Base-by-base conservation (phyloP, 1,139 yeast genomes). In the Blastobotrys indianensis region DNA sequence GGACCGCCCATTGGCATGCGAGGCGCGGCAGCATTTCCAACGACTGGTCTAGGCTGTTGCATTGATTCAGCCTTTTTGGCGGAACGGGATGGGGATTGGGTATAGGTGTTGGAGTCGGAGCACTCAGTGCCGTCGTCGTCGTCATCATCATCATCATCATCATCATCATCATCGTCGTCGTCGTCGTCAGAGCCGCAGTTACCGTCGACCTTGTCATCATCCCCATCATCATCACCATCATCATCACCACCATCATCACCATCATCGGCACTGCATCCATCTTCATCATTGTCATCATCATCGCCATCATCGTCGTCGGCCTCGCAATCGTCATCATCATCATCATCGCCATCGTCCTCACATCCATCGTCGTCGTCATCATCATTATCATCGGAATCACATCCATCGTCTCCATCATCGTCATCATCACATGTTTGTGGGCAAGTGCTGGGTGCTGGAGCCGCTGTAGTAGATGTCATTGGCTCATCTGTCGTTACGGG, bases 221-320 rank as follows among this genome's bases (percentile, higher is more conserved):
- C 41, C 2, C 11, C 34, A 6, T 38, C 41, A 13, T 15, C 41
- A 8, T 31, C 41, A 38, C n/a, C 25, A 15, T 38, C 41, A 13
- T 11, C 34, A 29, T 38, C 34, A 11, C 23, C 23, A 4, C 16
- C 15, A 39, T 17, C 16, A 31, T 16, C 36, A 31, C 17, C 34
- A n/a, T 31, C 37, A 20, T 20, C 25, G 7, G 6, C 25, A 20
- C 7, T 7, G 25, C 25, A 31, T n/a, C 15, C 12, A 23, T 20
- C 31, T 6, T 23, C 35, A 17, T 31, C 37, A 32, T 39, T 36
- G 30, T 33, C 15, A 8, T 31, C 42, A 9, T 31, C 42, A 16
- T 39, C 42, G 16, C 11, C 10, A 13, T 31, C 36, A 31, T 39
- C 42, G 16, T 31, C 28, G 11, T 36, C 15, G 2, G 16, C 29